Conservation (phyloP, 2,329 filamentous ascomycete genomes). For the Nemania serpens region DNA sequence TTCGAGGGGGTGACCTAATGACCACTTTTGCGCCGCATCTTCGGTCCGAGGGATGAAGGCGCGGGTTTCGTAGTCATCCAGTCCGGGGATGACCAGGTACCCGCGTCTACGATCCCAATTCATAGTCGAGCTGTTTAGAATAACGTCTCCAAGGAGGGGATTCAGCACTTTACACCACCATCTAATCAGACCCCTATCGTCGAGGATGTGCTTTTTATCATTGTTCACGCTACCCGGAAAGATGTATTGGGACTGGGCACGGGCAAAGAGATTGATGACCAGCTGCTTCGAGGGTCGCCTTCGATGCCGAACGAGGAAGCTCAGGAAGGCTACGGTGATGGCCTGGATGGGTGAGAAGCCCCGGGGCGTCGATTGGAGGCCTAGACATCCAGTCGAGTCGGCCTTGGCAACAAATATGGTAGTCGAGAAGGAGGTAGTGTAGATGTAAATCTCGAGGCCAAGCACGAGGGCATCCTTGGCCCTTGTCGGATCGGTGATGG, state of each 20-base stretch:
- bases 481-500: constrained; percentile 45
- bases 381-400: constrained; percentile 89
- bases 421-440: constrained; percentile 77
- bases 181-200: constrained; percentile 85
- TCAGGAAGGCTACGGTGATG: constrained; percentile 75
- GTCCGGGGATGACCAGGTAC: constrained; percentile 85
- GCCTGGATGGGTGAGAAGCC: constrained; percentile 75
- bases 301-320: constrained; percentile 71
- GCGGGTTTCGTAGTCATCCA: constrained; percentile 80
- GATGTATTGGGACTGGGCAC: constrained; percentile 90
- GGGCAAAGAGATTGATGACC: constrained; percentile 87
- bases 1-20: constrained; percentile 73
- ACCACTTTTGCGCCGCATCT: constrained; percentile 61
- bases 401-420: constrained; percentile 96
- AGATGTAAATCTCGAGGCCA: constrained; percentile 86
- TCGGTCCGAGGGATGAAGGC: constrained; percentile 70
- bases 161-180: constrained; percentile 96
- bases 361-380: constrained; percentile 65
- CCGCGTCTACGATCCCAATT: constrained; percentile 64
- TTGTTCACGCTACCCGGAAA: constrained; percentile 93
- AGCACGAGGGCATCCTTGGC: constrained; percentile 69
- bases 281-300: constrained; percentile 68
- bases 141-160: constrained; percentile 64
- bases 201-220: constrained; percentile 82
- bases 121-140: constrained; percentile 38